phyloP scores from a whole-genome alignment of 176 grass and related monocot genomes.

The Oryza longistaminata region DNA sequence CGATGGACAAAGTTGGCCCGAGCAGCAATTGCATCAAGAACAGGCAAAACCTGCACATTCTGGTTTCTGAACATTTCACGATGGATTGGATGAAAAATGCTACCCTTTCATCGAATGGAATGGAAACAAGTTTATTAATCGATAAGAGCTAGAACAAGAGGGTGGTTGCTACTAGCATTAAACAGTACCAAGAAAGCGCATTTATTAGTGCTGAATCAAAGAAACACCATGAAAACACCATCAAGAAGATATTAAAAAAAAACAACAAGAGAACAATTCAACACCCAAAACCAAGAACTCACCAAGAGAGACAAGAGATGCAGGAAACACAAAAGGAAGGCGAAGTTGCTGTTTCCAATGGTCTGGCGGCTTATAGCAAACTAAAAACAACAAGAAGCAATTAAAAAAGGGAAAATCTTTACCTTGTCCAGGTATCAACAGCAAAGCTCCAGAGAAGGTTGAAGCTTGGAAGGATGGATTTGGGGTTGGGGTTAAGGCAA shows the following conservation, averaged over 20 bases:
- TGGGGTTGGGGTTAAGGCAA: slow-evolving; percentile 59
- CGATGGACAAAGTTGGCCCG: not conserved
- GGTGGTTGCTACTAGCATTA: slow-evolving; percentile 26
- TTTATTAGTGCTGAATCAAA: slow-evolving; percentile 26
- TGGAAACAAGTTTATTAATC: not conserved
- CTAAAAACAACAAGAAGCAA: slow-evolving; percentile 2
- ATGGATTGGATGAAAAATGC: slow-evolving; percentile 13
- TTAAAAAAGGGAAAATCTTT: slow-evolving; percentile 35
- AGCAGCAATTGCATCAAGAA: slow-evolving; percentile 22
- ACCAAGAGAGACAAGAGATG: slow-evolving; percentile 19
- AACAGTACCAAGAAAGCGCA: not conserved
- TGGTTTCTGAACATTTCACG: not conserved
- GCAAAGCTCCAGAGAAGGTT: slow-evolving; percentile 23
- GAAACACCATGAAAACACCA: not conserved
- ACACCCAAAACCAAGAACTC: slow-evolving; percentile 25
- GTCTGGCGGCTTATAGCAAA: not conserved
- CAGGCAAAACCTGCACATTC: slow-evolving; percentile 30
- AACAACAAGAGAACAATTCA: not conserved
- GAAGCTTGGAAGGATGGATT: slow-evolving; percentile 73
- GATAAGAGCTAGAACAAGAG: slow-evolving; percentile 22
- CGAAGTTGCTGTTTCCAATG: not conserved
- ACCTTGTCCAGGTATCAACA: slow-evolving; percentile 42
- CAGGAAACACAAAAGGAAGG: not conserved
- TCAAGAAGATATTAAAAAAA: not conserved
- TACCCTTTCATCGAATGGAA: not conserved